These are phyloP conservation scores for Cylindrotheca closterium DNA, from an alignment of 108 stramenopile species.

Conservation along the genomic window DNA sequence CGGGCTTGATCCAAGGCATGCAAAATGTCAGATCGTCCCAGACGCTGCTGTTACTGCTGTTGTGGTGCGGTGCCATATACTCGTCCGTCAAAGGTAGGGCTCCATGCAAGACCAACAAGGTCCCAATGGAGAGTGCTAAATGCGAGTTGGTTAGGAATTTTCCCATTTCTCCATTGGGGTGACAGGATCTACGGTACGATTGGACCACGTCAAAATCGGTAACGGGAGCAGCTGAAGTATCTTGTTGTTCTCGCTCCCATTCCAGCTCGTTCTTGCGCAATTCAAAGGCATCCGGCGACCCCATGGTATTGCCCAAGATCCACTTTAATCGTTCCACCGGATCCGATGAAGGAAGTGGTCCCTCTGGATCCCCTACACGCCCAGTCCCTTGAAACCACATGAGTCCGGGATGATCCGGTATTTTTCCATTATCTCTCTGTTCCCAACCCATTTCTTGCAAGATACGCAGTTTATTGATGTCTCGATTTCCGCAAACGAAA, in stretches of 20 bases:
- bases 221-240: not conserved
- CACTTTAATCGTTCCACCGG: conserved; percentile 65
- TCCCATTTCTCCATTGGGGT: conserved; percentile 76
- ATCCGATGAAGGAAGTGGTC: conserved; percentile 12
- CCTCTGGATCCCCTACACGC: conserved; percentile 45
- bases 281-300: conserved; percentile 79
- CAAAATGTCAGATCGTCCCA: conserved; percentile 57
- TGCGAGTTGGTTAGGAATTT: conserved; percentile 59
- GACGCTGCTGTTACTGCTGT: conserved; percentile 3
- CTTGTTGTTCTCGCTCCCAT: conserved; percentile 26
- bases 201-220: conserved; percentile 66
- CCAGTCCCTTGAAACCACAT: conserved; percentile 68
- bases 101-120: conserved; percentile 73
- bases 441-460: conserved; percentile 56
- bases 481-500: conserved; percentile 87
- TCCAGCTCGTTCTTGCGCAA: conserved; percentile 58
- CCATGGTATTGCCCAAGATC: conserved; percentile 81
- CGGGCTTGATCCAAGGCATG: conserved; percentile 54
- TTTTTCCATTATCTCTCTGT: conserved; percentile 5
- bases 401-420: conserved; percentile 62
- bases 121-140: conserved; percentile 50
- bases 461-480: conserved; percentile 88
- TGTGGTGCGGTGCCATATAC: conserved; percentile 3
- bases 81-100: conserved; percentile 55
- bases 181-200: conserved; percentile 68